phyloP scores from a whole-genome alignment of 169 alveolate genomes.

The Cardiosporidium cionae region DNA sequence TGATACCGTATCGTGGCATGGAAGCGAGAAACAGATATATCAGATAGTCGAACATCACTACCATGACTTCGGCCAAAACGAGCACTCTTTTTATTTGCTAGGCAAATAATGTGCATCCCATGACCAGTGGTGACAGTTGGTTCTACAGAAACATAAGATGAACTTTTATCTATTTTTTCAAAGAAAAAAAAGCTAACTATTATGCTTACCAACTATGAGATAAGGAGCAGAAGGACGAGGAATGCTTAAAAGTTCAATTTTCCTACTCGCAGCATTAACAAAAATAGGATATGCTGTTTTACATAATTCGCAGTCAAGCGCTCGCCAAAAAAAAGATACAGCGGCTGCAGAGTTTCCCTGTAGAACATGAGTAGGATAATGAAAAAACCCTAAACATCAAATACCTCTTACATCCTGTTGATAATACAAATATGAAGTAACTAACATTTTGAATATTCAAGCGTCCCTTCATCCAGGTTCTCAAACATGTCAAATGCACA shows the following conservation, averaged over 20 bases:
- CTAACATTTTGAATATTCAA: slow-evolving; percentile 50
- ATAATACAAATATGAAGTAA: not conserved
- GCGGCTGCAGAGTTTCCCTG: not conserved
- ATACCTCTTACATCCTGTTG: not conserved
- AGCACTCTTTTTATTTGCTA: slow-evolving; percentile 45
- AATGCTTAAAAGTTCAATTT: slow-evolving; percentile 64
- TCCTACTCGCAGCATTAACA: slow-evolving; percentile 50
- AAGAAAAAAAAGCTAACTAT: not conserved
- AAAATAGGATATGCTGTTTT: slow-evolving; percentile 69
- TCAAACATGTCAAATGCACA: slow-evolving; percentile 84
- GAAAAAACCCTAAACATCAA: not conserved
- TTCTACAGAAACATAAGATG: slow-evolving; percentile 8
- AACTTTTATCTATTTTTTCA: too few species aligned
- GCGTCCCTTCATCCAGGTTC: slow-evolving; percentile 82
- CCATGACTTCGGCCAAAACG: slow-evolving; percentile 88
- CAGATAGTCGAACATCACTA: slow-evolving; percentile 81
- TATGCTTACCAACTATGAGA: slow-evolving; percentile 61
- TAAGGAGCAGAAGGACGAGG: slow-evolving; percentile 74
- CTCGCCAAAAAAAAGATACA: not conserved
- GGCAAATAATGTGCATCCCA: slow-evolving; percentile 65
- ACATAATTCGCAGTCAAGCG: slow-evolving; percentile 80
- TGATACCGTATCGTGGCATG: slow-evolving; percentile 77
- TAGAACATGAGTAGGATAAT: not conserved
- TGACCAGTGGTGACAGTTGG: slow-evolving; percentile 27
- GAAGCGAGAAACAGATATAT: slow-evolving; percentile 85